Percentiles rank a stretch among this genome's conserved stretches.
Conservation (phyloP, 805 yeast genomes). For the Candida silvicultrix region DNA sequence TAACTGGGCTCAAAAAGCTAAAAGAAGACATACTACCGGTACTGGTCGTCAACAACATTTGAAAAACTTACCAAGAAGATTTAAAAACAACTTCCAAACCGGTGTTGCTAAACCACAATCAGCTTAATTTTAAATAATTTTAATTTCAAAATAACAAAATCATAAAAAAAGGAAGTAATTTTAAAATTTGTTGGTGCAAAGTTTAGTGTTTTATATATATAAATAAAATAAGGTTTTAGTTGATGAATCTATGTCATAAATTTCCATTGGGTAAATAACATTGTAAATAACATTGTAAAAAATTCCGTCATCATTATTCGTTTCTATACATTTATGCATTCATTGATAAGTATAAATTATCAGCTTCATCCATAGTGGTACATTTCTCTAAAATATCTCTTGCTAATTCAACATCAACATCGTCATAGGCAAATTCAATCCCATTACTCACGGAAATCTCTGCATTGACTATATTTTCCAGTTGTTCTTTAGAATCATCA, state of each 20-base stretch:
- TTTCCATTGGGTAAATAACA: no score
- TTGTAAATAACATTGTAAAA: no score
- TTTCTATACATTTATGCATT: not conserved
- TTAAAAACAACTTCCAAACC: constrained; percentile 98
- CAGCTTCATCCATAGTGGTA: constrained; percentile 74
- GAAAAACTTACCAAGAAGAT: constrained; percentile 95
- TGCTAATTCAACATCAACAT: constrained; percentile 60
- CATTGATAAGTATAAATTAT: constrained; percentile 64
- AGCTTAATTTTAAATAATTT: constrained; percentile 36
- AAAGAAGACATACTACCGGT: constrained; percentile 99
- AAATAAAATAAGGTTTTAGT: no score
- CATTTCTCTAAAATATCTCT: constrained; percentile 63
- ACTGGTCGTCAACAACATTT: constrained; percentile 99
- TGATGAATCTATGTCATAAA: no score
- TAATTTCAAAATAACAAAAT: not conserved
- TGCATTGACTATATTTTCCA: constrained; percentile 22
- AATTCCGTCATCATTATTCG: not conserved
- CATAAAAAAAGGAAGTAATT: no score
- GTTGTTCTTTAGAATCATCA: constrained; percentile 11
- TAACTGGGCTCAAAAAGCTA: constrained; percentile 99
- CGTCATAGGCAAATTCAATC: constrained; percentile 54
- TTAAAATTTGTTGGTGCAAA: no score
- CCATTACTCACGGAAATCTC: constrained; percentile 50
- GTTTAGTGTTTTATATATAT: no score
- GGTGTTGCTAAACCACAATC: constrained; percentile 63